phyloP scores from a whole-genome alignment of 2,329 filamentous ascomycete genomes.

The Ceratocystis ficicola region DNA sequence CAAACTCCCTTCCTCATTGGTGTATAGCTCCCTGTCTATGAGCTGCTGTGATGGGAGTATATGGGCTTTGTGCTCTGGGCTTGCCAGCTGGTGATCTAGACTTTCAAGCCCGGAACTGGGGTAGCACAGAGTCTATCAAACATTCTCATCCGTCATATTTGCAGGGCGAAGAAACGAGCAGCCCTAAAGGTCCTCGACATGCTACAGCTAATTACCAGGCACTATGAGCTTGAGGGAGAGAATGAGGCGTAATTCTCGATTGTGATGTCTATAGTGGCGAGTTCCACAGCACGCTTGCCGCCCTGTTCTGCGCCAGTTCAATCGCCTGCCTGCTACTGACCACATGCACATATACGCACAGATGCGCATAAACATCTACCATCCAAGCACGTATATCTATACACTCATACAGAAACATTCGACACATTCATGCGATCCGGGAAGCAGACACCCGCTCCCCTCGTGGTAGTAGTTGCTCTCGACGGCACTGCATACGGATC shows the following conservation, averaged over 20 bases:
- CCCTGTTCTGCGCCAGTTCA: background rate
- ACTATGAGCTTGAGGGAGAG: background rate
- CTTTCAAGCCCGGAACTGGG: background rate
- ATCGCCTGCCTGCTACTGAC: too few relatives aligned
- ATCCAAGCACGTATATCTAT: background rate
- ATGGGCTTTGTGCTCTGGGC: background rate
- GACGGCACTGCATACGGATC: background rate
- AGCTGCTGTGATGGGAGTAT: background rate
- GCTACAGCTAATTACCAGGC: background rate
- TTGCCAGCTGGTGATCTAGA: background rate
- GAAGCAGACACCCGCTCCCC: background rate
- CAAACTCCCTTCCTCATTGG: too few relatives aligned
- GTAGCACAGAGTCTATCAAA: background rate
- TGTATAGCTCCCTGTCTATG: too few relatives aligned
- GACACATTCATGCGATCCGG: background rate
- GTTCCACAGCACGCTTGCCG: background rate
- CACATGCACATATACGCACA: too few relatives aligned
- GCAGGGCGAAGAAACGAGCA: background rate
- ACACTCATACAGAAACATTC: background rate
- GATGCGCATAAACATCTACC: too few relatives aligned
- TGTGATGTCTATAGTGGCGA: background rate
- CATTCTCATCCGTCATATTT: conserved; percentile 3
- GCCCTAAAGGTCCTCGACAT: background rate
- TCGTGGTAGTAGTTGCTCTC: background rate
- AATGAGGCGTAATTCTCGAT: background rate